Conservation (phyloP, 495 filamentous ascomycete species). For the Penicillium alfredii region DNA sequence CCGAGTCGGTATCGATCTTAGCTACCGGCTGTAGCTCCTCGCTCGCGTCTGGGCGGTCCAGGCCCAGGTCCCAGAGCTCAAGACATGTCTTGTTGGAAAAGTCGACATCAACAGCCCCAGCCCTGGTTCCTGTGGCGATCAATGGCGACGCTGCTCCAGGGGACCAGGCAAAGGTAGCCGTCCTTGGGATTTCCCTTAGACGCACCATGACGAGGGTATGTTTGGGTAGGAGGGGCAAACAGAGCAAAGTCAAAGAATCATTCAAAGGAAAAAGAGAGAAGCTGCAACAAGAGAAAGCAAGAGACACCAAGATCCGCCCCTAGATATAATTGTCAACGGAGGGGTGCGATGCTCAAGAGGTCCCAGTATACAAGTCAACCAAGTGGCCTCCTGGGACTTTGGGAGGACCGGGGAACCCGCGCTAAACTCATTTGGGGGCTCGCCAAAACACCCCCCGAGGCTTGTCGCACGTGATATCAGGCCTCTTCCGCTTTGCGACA, state of each 20-base stretch:
- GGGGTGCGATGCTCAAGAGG: conserved; percentile 18
- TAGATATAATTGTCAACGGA: conserved; percentile 24
- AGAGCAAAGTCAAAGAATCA: conserved; percentile 10
- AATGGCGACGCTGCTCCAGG: conserved; percentile 67
- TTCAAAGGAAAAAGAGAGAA: conserved; percentile 12
- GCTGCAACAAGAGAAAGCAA: conserved; percentile 5
- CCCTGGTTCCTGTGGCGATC: conserved; percentile 90
- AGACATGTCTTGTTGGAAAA: conserved; percentile 97
- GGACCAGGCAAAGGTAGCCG: conserved; percentile 96
- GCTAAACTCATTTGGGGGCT: conserved; percentile 31
- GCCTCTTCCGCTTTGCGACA: too few relatives aligned
- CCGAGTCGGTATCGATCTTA: conserved; percentile 81
- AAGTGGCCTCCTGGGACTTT: conserved; percentile 45
- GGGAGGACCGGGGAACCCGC: conserved; percentile 30
- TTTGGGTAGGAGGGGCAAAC: conserved; percentile 20
- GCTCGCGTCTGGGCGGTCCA: conserved; percentile 66
- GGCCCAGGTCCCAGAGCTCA: conserved; percentile 88
- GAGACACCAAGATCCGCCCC: conserved; percentile 16
- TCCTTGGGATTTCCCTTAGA: conserved; percentile 90
- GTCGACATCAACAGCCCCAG: conserved; percentile 91
- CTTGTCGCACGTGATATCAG: conserved; percentile 40
- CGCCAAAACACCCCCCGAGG: conserved; percentile 37
- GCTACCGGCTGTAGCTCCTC: conserved; percentile 80
- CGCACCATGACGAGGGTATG: conserved; percentile 70
- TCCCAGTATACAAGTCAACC: conserved; percentile 27